Conservation (phyloP, 768 basidiomycete species). For the Termitomyces titanicus region DNA sequence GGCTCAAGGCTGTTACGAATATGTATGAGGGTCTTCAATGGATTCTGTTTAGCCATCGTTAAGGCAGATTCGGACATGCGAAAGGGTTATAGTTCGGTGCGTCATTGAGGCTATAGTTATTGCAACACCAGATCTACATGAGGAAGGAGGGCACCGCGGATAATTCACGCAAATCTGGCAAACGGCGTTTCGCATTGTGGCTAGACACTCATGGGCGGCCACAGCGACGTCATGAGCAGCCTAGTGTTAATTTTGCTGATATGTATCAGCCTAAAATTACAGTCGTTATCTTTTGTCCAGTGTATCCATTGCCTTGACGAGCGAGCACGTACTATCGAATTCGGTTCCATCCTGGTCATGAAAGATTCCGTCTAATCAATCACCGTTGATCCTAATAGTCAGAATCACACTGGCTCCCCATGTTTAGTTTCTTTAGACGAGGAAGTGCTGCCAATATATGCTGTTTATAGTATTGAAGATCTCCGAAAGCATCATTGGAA, state of each 20-base stretch:
- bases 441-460: neutral
- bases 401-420: neutral
- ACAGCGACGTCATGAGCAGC: neutral
- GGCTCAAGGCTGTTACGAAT: conserved; percentile 2
- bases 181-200: no score
- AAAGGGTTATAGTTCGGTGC: neutral
- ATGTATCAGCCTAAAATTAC: no score
- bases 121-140: no score
- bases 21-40: conserved; percentile 47
- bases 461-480: neutral
- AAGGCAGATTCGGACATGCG: conserved; percentile 2
- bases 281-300: no score
- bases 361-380: no score
- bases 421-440: neutral
- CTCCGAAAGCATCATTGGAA: neutral
- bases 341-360: neutral
- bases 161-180: neutral
- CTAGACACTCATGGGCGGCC: no score
- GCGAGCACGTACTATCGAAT: no score
- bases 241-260: no score
- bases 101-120: neutral
- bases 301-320: no score
- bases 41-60: conserved; percentile 47
- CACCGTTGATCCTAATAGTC: neutral
- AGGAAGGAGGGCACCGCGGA: neutral